These are phyloP conservation scores for Colletotrichum zoysiae DNA, from an alignment of 2,329 filamentous ascomycete genomes.

Conservation along the genomic window DNA sequence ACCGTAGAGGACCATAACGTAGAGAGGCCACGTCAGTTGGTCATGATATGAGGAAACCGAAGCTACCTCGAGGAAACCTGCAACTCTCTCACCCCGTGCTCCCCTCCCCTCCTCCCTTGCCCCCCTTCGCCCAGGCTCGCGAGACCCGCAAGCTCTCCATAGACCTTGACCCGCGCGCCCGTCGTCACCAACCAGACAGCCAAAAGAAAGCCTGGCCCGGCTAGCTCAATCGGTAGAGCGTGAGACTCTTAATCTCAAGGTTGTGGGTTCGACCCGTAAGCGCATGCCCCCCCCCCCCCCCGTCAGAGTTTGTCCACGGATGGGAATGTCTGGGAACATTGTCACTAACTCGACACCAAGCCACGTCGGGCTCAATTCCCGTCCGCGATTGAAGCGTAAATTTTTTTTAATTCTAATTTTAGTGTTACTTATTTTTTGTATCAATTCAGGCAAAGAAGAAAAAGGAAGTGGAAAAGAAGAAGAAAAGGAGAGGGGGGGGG, in stretches of 20 bases:
- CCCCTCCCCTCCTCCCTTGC: background rate
- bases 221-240: conserved; percentile 81
- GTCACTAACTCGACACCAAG: conserved; percentile 14
- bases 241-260: conserved; percentile 77
- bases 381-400: conserved; percentile 26
- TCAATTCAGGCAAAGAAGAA: too few species aligned
- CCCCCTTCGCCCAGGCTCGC: background rate
- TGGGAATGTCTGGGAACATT: background rate
- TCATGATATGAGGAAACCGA: background rate
- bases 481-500: too few species aligned
- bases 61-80: background rate
- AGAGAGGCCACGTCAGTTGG: background rate
- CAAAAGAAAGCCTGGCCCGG: conserved; percentile 52
- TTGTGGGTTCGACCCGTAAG: conserved; percentile 63
- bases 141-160: conserved; percentile 5
- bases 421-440: too few species aligned
- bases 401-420: background rate
- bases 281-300: background rate
- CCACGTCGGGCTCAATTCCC: conserved; percentile 39
- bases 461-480: too few species aligned
- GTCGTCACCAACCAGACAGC: conserved; percentile 3
- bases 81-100: background rate
- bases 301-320: too few species aligned
- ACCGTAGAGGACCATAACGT: background rate
- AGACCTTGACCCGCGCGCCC: background rate